Base-by-base conservation (phyloP, 805 yeast species). In the Nakazawaea pomicola region DNA sequence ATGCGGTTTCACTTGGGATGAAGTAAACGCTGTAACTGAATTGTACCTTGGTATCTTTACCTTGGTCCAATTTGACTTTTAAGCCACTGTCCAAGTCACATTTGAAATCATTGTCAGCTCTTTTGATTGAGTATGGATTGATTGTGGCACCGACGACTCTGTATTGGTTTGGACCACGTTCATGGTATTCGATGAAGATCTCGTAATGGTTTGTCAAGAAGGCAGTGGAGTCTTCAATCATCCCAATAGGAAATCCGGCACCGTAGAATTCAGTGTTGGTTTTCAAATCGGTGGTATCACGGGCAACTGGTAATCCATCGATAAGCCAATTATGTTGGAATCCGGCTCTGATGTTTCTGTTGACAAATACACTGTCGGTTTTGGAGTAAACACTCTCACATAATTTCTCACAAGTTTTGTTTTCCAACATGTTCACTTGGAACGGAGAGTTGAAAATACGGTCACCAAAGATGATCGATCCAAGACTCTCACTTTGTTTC, bases 271-370 rank as follows among this genome's bases (percentile, higher is more conserved):
- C 69, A 4, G 80, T 51, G 9, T 77, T 54, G 4, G 91, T 80
- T 52, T 76, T 73, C 41, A 58, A 57, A 53, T 85, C 91, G 36
- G 60, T 56, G 19, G 78, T 64, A 38, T 61, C 56, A 53, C 75
- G 78, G 4, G 96, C 96, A 6, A 89, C 95, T 9, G 99, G 99
- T 51, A 93, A 75, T 2, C 97, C 97, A 59, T 93, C 99, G 43
- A 93, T 66, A 40, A 90, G 69, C 98, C 98, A 91, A 59, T 91
- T 91, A 61, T 87, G 86, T 55, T 73, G 76, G 60, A 86, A 93
- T 2, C 89, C 90, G 36, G 90, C 87, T 49, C 80, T 72, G 50
- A 93, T 84, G 54, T 84, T 76, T 53, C 84, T 73, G 56, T 82
- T 81, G 36, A 90, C 84, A 56, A 91, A 90, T 4, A 71, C 69